Base-by-base conservation (phyloP, 345 rosid genomes). In the Rhodamnia rubescens region DNA sequence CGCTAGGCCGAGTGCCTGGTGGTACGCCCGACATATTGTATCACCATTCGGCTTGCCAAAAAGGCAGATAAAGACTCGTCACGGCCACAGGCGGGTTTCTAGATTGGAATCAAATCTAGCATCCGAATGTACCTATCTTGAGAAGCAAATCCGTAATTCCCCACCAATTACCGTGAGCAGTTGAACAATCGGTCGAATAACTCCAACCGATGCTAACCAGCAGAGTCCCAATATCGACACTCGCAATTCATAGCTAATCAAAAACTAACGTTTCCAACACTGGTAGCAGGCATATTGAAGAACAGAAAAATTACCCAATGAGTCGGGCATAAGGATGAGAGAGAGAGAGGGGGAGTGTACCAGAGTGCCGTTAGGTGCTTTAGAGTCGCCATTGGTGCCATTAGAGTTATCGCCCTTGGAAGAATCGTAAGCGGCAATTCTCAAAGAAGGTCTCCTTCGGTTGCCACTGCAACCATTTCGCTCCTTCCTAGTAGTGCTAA, bases 361-460 rank as follows among this genome's bases (percentile, higher is more conserved):
- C 98, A 89, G 53, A 86, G 93, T 53, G 86, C 98, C 95, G 83
- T 90, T 92, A n/a, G 96, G 88, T 44, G 91, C 92, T 86, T 94
- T 93, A 83, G 96, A 89, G 54, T 95, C 95, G 57, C 91, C 90
- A 80, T 92, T 86, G 74, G 92, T 85, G 4, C 90, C 86, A 86
- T 87, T 88, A 18, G 92, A 86, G 75, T 90, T 49, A 36, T 90
- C 92, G 81, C 86, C 64, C 69, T 90, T 88, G 69, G 96, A 93
- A 84, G 98, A 92, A 89, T 88, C 95, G 85, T 93, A 92, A 36
- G 98, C 94, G 91, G 90, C 86, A 78, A 91, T 88, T 87, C 92
- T 91, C 56, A 83, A 55, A 55, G 69, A 85, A 87, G 91, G 89
- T 74, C 87, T 91, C 55, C 86, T 85, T 55, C 74, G 82, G 47